Conservation (phyloP, 2,329 filamentous ascomycete genomes). For the Diplodia intermedia region DNA sequence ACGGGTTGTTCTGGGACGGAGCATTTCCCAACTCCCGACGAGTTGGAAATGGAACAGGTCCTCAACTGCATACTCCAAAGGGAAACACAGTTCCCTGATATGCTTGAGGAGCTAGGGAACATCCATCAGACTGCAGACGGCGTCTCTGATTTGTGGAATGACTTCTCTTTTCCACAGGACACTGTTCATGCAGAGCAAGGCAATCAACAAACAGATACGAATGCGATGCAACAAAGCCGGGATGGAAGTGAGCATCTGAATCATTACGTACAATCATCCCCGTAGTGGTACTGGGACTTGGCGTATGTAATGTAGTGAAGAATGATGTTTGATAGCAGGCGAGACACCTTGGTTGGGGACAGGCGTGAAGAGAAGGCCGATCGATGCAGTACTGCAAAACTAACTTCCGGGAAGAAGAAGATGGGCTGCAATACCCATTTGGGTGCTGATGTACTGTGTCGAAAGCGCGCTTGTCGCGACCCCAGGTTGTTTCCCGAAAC, state of each 20-base stretch:
- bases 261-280: neutral
- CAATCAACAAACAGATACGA: neutral
- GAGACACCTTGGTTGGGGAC: no score
- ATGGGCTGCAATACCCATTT: no score
- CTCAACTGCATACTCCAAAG: slow-evolving; percentile 1
- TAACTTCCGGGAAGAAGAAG: no score
- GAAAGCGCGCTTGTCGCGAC: no score
- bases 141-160: slow-evolving; percentile 1
- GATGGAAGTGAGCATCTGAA: neutral
- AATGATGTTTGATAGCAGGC: neutral
- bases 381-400: no score
- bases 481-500: no score
- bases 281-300: neutral
- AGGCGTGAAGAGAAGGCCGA: no score
- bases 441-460: no score
- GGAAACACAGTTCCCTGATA: neutral
- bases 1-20: neutral
- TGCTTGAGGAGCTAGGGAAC: no score
- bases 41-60: slow-evolving; percentile 6
- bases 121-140: neutral
- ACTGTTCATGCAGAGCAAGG: neutral
- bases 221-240: neutral
- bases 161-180: neutral
- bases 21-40: neutral
- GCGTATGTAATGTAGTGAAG: neutral